phyloP scores from a whole-genome alignment of 2,329 filamentous ascomycete species.

The Macrophomina tecta region DNA sequence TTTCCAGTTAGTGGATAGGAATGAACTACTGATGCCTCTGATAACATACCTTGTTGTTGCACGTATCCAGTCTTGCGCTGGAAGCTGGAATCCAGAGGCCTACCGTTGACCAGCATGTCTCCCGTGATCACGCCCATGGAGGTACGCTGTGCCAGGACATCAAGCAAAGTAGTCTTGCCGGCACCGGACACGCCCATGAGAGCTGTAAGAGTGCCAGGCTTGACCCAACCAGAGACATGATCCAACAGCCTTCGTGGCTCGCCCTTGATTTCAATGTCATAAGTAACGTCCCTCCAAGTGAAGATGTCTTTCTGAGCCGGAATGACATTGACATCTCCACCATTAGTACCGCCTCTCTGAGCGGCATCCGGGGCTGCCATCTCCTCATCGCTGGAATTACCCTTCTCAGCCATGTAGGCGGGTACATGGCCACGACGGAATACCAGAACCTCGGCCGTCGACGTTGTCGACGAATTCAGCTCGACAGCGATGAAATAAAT shows the following conservation, averaged over 20 bases:
- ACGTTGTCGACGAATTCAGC: slow-evolving; percentile 36
- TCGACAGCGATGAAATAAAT: background rate
- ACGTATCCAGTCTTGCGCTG: slow-evolving; percentile 92
- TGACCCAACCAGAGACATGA: slow-evolving; percentile 61
- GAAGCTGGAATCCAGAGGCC: slow-evolving; percentile 77
- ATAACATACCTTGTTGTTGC: slow-evolving; percentile 69
- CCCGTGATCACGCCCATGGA: slow-evolving; percentile 84
- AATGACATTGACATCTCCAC: background rate
- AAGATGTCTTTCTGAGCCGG: slow-evolving; percentile 59
- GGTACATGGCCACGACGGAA: slow-evolving; percentile 57
- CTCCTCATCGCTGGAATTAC: slow-evolving; percentile 44
- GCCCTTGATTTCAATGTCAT: slow-evolving; percentile 66
- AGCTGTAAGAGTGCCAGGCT: slow-evolving; percentile 61
- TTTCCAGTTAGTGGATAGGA: slow-evolving; percentile 33
- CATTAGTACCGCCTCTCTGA: background rate
- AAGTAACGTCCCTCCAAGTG: slow-evolving; percentile 63
- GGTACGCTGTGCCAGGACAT: slow-evolving; percentile 43
- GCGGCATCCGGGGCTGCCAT: slow-evolving; percentile 33
- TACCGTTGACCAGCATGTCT: slow-evolving; percentile 81
- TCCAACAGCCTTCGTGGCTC: slow-evolving; percentile 60
- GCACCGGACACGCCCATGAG: slow-evolving; percentile 47
- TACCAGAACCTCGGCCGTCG: slow-evolving; percentile 69
- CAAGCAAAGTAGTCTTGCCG: slow-evolving; percentile 47
- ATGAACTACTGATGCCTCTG: slow-evolving; percentile 43
- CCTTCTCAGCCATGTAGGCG: background rate